These are phyloP conservation scores for Litsea cubeba DNA, from an alignment of 164 flowering plant genomes.

Conservation along the genomic window DNA sequence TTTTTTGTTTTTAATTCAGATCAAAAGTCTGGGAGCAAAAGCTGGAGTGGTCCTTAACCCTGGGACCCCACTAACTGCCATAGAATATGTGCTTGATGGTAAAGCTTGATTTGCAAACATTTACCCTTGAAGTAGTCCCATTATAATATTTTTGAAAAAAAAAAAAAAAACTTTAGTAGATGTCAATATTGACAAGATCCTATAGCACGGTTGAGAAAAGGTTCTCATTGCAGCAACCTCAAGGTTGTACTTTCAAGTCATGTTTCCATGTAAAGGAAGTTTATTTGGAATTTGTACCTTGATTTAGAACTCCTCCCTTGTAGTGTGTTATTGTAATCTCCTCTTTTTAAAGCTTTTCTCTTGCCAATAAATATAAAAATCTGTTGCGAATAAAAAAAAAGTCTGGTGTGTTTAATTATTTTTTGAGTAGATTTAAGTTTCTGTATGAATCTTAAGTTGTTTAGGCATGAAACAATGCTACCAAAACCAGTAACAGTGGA, in stretches of 20 bases:
- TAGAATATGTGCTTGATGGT: conserved; percentile 98
- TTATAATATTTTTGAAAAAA: neutral
- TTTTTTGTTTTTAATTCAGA: conserved; percentile 30
- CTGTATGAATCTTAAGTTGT: neutral
- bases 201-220: no score
- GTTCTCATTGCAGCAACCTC: no score
- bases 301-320: no score
- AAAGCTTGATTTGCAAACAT: conserved; percentile 17
- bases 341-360: neutral
- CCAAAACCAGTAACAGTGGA: neutral
- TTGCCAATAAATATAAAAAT: no score
- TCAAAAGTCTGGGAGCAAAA: conserved; percentile 92
- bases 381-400: neutral
- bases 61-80: conserved; percentile 66
- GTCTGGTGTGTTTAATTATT: neutral
- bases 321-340: neutral
- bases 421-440: neutral
- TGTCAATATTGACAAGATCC: neutral
- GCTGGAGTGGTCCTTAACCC: conserved; percentile 99
- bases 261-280: no score
- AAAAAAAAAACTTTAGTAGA: neutral
- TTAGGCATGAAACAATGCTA: neutral
- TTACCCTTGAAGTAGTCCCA: neutral
- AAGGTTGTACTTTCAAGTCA: no score
- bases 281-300: no score